Evolutionary conservation across 306 rosid genomes (phyloP), one percentile per base, ranked within the genome.

Genomic region (Malus orientalis): DNA sequence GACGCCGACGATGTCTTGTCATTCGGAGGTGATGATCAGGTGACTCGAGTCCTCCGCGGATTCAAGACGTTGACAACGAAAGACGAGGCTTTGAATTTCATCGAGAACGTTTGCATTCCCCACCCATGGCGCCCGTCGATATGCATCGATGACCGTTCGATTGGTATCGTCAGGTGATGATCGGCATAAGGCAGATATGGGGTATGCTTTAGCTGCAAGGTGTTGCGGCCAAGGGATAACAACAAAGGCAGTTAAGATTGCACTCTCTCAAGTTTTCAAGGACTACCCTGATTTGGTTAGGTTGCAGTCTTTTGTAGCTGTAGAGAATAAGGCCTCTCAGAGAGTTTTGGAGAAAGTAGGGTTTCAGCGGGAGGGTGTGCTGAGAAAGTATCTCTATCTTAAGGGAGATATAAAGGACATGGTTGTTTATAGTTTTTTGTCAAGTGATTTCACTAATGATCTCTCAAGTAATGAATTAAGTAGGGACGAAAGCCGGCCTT

Each of bases 61-160:
- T 80, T 85, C 87, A 76, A 82, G 33, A 84, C 84, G 30, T 78
- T 76, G 67, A 81, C 72, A 67, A 86, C 88, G 2, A 85, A 25
- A 75, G 91, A 91, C 5, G 91, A 88, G 69, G 93, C 92, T 23
- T 62, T 78, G 79, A 57, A 22, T 63, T 89, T 82, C 88, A 86
- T 89, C 29, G 87, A 71, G 18, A 85, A 90, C 4, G 81, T 83
- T 8, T 93, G 91, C 75, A 84, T 86, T 4, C 90, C 90, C n/a
- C 91, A 83, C 49, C 96, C 90, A 4, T 90, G 93, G 92, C 77
- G 79, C 3, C 80, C 85, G 4, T 88, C 89, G 3, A 85, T 88
- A 51, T 87, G 97, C 74, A 60, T 86, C 2, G 64, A 79, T 30
- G 88, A 83, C 63, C 85, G 76, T 19, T 89, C 87, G 2, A 74